Base-by-base conservation (phyloP, 768 basidiomycete genomes). In the Pleurotus cornucopiae region DNA sequence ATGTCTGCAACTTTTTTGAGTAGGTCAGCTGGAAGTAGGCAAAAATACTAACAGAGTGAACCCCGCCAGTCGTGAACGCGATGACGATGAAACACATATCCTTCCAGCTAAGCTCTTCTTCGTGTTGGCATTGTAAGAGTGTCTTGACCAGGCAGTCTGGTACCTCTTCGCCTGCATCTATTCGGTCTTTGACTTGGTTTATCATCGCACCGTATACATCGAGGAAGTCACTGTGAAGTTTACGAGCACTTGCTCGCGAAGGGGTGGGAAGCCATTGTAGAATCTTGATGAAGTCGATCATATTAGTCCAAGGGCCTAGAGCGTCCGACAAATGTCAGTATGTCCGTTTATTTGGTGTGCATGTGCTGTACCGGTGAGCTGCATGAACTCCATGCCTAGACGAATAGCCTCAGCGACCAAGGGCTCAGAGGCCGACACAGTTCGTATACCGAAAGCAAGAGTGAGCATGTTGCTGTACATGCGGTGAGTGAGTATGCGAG, bases 121-220 rank as follows among this genome's bases (percentile, higher is more conserved):
- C 51, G 12, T 66, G 62, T 41, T 59, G 62, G 2, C 59, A 60
- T 16, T 66, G 58, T 5, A 72, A 56, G 26, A 72, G 56, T 1
- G 64, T 65, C 58, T 67, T 71, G 12, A 61, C 69, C 5, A 72
- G 61, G 56, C 71, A 72, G 52, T 71, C 65, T 2, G 70, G 70
- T 3, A 71, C 68, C 13, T 64, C 51, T n/a, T 71, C 68, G 18
- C 70, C 71, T 0, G 54, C 41, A 4, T 67, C 64, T 59, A 71
- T 63, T 5, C 67, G 64, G 4, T 48, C 58, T 49, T 67, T 63
- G 20, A 71, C 57, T 12, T 57, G 58, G 46, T 49, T 54, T 14
- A 71, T 66, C 64, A 71, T 66, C 6, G 60, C 60, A 5, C 71
- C 67, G 54, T 71, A 72, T 4, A 66, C 60, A 12, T 65, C 63